Evolutionary conservation across 2,329 filamentous ascomycete species (phyloP).

Genomic region (Mycosphaerelloides madeirae): DNA sequence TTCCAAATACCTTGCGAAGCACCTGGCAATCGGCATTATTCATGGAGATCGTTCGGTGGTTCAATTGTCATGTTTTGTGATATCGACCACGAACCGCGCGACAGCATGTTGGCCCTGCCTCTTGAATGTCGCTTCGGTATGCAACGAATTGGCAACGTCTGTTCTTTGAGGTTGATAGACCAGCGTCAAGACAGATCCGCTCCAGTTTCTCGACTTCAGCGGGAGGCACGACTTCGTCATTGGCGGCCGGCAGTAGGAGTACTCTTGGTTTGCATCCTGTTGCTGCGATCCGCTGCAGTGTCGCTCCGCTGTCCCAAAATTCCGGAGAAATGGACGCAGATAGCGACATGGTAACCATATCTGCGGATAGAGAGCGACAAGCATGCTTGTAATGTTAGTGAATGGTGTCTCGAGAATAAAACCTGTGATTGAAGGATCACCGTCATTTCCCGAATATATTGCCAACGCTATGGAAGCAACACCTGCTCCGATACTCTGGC

Average conservation of each 20-base stretch:
- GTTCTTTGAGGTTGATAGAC: constrained; percentile 36
- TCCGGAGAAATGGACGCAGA: constrained; percentile 68
- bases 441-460: constrained; percentile 35
- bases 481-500: constrained; percentile 70
- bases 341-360: constrained; percentile 75
- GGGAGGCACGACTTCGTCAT: constrained; percentile 56
- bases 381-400: constrained; percentile 64
- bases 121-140: constrained; percentile 46
- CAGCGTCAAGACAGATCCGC: constrained; percentile 33
- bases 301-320: constrained; percentile 46
- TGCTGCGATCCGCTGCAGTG: constrained; percentile 38
- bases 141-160: constrained; percentile 45
- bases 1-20: no score
- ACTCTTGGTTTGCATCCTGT: constrained; percentile 30
- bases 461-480: constrained; percentile 61
- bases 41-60: no score
- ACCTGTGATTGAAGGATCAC: constrained; percentile 32
- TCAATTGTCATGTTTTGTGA: background rate
- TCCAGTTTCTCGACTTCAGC: constrained; percentile 53
- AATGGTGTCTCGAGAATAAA: constrained; percentile 74
- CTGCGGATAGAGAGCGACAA: constrained; percentile 68
- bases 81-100: constrained; percentile 12
- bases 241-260: constrained; percentile 53
- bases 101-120: constrained; percentile 40
- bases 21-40: no score